Percentiles rank a stretch among this genome's conserved stretches.
Evolutionary conservation across 2,329 filamentous ascomycete genomes (phyloP).

Genomic region (Fusarium oxysporum): DNA sequence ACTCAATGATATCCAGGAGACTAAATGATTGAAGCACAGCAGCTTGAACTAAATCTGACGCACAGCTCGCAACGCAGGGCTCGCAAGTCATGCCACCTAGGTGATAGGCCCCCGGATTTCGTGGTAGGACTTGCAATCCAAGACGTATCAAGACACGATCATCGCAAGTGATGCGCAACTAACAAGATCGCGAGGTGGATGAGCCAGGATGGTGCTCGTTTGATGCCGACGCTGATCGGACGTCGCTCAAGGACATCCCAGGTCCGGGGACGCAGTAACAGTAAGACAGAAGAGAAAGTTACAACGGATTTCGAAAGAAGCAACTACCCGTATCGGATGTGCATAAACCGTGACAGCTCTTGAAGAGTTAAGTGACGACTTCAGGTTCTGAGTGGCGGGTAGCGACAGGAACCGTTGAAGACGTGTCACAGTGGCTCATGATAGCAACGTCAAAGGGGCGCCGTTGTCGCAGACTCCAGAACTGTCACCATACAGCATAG

Average conservation of each 20-base stretch:
- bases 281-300: conserved; percentile 25
- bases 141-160: conserved; percentile 20
- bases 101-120: background rate
- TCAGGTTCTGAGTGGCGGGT: conserved; percentile 25
- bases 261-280: conserved; percentile 22
- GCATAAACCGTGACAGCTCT: conserved; percentile 35
- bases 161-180: conserved; percentile 17
- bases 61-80: conserved; percentile 45
- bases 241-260: conserved; percentile 22
- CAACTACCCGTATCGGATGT: conserved; percentile 36
- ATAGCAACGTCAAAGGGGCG: conserved; percentile 9
- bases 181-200: conserved; percentile 22
- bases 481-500: conserved; percentile 21
- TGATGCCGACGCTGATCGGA: conserved; percentile 31
- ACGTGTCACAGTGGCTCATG: conserved; percentile 38
- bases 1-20: conserved; percentile 15
- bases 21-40: conserved; percentile 32
- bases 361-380: conserved; percentile 25
- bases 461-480: conserved; percentile 21
- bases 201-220: conserved; percentile 18
- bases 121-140: conserved; percentile 1
- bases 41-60: conserved; percentile 31
- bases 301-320: conserved; percentile 18
- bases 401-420: conserved; percentile 40
- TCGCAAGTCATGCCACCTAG: conserved; percentile 46